Percentiles rank a stretch among this genome's conserved stretches.
These are phyloP conservation scores for Xylariaceae sp. DNA, from an alignment of 2,329 filamentous ascomycete species.

Conservation along the genomic window DNA sequence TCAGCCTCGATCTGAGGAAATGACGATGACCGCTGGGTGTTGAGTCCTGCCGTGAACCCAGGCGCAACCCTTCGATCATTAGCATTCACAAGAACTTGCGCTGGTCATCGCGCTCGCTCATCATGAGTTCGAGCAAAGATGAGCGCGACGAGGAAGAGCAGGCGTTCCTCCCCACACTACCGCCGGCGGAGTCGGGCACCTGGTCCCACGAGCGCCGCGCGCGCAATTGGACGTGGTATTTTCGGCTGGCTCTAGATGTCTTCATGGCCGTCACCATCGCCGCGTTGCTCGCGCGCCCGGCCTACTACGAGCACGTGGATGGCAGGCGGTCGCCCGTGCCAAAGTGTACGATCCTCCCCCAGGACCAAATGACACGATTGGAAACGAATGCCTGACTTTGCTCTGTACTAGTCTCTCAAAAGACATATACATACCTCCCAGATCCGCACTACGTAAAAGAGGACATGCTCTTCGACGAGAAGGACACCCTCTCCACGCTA, in stretches of 20 bases:
- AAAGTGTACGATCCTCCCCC: conserved; percentile 19
- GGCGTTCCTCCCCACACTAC: conserved; percentile 21
- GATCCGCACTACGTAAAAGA: conserved; percentile 27
- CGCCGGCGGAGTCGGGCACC: conserved; percentile 6
- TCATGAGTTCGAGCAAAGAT: conserved; percentile 18
- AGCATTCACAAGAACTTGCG: too few species aligned
- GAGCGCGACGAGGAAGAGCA: conserved; percentile 25
- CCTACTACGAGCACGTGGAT: conserved; percentile 11
- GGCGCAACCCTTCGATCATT: too few species aligned
- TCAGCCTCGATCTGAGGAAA: not conserved
- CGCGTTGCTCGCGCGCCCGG: conserved; percentile 16
- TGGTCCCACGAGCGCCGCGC: conserved; percentile 11
- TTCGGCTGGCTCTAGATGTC: conserved; percentile 26
- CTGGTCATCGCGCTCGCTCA: conserved; percentile 1
- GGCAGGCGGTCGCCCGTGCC: conserved; percentile 26
- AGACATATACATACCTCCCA: conserved; percentile 29
- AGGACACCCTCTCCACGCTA: conserved; percentile 27
- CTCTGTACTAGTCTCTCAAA: conserved; percentile 28
- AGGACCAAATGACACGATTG: too few species aligned
- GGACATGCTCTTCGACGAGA: conserved; percentile 31
- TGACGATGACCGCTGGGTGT: not conserved
- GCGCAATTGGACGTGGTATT: conserved; percentile 13
- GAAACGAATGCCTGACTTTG: not conserved
- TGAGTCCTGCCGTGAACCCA: not conserved
- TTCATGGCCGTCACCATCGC: conserved; percentile 26